Percentiles rank a stretch among this genome's conserved stretches.
These are phyloP conservation scores for Fomes fomentarius DNA, from an alignment of 1,284 basidiomycete genomes.

Conservation along the genomic window DNA sequence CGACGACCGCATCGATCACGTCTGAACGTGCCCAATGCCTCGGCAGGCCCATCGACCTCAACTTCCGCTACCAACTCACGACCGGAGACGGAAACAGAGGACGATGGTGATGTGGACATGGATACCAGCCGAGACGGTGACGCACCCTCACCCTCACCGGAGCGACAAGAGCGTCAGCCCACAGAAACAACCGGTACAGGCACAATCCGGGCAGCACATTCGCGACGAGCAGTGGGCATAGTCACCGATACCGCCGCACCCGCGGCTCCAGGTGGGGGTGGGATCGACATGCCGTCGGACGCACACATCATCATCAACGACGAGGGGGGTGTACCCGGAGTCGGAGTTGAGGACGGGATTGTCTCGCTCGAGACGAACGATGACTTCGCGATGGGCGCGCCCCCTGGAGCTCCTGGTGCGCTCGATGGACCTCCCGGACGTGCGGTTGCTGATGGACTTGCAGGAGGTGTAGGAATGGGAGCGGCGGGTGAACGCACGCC, in stretches of 20 bases:
- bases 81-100: slow-evolving; percentile 75
- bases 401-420: slow-evolving; percentile 81
- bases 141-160: slow-evolving; percentile 36
- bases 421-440: slow-evolving; percentile 45
- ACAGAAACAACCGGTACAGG: slow-evolving; percentile 37
- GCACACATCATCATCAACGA: slow-evolving; percentile 72
- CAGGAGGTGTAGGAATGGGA: no score
- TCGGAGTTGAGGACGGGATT: slow-evolving; percentile 72
- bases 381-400: slow-evolving; percentile 85
- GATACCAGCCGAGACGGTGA: slow-evolving; percentile 45
- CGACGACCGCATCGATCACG: slow-evolving; percentile 37
- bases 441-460: slow-evolving; percentile 28
- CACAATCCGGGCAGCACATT: slow-evolving; percentile 35
- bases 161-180: no score
- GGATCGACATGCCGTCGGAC: slow-evolving; percentile 51
- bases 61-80: slow-evolving; percentile 61
- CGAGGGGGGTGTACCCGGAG: slow-evolving; percentile 48
- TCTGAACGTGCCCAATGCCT: slow-evolving; percentile 28
- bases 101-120: slow-evolving; percentile 64
- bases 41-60: slow-evolving; percentile 48
- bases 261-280: slow-evolving; percentile 37
- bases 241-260: slow-evolving; percentile 52
- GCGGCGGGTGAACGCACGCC: slow-evolving; percentile 36
- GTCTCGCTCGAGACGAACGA: slow-evolving; percentile 72
- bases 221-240: slow-evolving; percentile 61